Evolutionary conservation across 1,139 yeast genomes (phyloP), one percentile per base, ranked within the genome.

Genomic region (Saccharomycopsis crataegensis): DNA sequence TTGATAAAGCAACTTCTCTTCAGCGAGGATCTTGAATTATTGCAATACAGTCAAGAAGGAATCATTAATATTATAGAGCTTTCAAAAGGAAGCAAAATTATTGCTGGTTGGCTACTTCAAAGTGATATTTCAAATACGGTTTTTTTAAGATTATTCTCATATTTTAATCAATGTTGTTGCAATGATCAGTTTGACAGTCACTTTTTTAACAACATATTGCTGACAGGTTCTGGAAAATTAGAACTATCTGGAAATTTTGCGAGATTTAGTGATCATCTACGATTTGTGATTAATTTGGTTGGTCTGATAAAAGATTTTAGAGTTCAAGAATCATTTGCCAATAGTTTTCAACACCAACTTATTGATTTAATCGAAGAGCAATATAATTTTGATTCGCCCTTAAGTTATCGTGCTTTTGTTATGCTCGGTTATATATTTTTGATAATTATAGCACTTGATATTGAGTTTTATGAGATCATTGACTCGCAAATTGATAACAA

Each of bases 11-110:
- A 46, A 38, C 31, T 46, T 8, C n/a, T 46, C 11, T 50, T 46
- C 16, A 46, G 50, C 17, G 43, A 40, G 6, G 47, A 50, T 12
- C 7, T 7, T 11, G 31, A 41, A 14, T 34, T 46, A 14, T 33
- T 43, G 40, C 34, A 41, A 33, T 33, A 22, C n/a, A 31, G 46
- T 12, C 50, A 50, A 33, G 53, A 42, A n/a, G 50, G 46, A 7
- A 40, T 45, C 5, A 36, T 28, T 2, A 38, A 41, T 22, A 44
- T 50, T 16, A 33, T 46, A n/a, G 33, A 44, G 22, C 31, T 46
- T n/a, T 28, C 42, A 6, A 46, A 45, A 17, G 37, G 33, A 36
- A 40, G 46, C 16, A n/a, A 12, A 4, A 38, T 50, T 3, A 33
- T 44, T 37, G 32, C 44, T 3, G 31, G 34, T 16, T 50, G 45